phyloP scores from a whole-genome alignment of 148 eudicot species.

The Silene latifolia region DNA sequence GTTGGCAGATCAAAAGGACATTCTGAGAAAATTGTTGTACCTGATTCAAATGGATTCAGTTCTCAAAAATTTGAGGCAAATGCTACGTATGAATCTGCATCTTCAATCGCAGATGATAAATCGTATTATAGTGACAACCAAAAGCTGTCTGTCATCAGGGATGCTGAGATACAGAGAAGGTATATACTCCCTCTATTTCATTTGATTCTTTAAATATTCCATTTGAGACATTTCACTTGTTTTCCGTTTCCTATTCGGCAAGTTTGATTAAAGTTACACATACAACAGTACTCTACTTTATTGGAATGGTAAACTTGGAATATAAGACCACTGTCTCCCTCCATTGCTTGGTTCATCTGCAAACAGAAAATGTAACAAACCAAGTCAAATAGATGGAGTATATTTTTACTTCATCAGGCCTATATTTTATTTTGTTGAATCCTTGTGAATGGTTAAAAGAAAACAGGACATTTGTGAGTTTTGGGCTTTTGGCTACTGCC shows the following conservation, averaged over 20 bases:
- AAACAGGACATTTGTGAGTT: not conserved
- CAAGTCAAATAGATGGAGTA: not conserved
- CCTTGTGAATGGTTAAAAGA: conserved; percentile 3
- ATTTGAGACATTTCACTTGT: not conserved
- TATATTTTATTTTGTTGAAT: not conserved
- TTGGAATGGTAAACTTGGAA: not conserved
- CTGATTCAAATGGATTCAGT: conserved; percentile 32
- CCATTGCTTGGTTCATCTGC: not conserved
- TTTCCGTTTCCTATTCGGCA: not conserved
- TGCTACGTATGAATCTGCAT: conserved; percentile 55
- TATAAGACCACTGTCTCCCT: not conserved
- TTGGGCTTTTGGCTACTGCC: not conserved
- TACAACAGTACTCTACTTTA: not conserved
- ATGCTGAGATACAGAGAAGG: conserved; percentile 53
- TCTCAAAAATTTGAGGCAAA: conserved; percentile 38
- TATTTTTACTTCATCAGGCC: not conserved
- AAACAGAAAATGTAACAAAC: not conserved
- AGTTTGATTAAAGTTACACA: not conserved
- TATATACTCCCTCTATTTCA: conserved; percentile 20
- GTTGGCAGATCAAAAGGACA: conserved; percentile 49
- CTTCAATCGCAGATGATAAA: conserved; percentile 54
- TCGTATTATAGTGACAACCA: conserved; percentile 62
- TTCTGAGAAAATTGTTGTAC: conserved; percentile 29
- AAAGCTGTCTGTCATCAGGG: conserved; percentile 37
- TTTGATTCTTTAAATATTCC: not conserved